Evolutionary conservation across 176 grass and related monocot species (phyloP).

Genomic region (Aegilops sharonensis): DNA sequence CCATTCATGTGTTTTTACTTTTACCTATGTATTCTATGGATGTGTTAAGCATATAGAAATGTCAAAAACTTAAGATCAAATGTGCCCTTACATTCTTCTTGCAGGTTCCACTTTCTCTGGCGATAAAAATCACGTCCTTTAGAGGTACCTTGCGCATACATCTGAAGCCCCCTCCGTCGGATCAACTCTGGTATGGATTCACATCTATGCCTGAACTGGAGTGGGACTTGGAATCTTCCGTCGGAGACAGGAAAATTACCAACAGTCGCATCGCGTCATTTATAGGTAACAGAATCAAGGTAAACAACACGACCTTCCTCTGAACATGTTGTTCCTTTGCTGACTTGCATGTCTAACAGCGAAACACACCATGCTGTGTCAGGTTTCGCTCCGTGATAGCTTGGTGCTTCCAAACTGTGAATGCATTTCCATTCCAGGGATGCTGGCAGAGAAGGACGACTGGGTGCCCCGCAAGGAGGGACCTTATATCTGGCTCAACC

Average conservation of each 20-base stretch:
- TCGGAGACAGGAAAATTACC: slow-evolving; percentile 85
- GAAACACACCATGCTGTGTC: background rate
- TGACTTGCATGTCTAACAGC: slow-evolving; percentile 23
- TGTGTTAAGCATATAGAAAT: background rate
- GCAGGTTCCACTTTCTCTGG: slow-evolving; percentile 89
- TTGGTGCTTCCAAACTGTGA: slow-evolving; percentile 93
- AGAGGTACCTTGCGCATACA: slow-evolving; percentile 73
- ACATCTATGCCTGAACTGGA: slow-evolving; percentile 81
- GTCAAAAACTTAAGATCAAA: background rate
- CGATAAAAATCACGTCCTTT: slow-evolving; percentile 62
- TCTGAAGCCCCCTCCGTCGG: slow-evolving; percentile 83
- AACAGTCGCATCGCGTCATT: slow-evolving; percentile 70
- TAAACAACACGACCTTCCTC: slow-evolving; percentile 26
- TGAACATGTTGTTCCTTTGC: background rate
- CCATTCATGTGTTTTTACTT: slow-evolving; percentile 5
- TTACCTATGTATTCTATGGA: background rate
- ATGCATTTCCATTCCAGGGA: slow-evolving; percentile 70
- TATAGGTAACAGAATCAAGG: slow-evolving; percentile 83
- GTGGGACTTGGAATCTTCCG: slow-evolving; percentile 82
- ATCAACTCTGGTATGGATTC: slow-evolving; percentile 97
- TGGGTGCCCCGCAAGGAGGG: slow-evolving; percentile 73
- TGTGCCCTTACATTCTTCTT: slow-evolving; percentile 1
- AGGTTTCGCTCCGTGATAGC: slow-evolving; percentile 70
- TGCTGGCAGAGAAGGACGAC: slow-evolving; percentile 84
- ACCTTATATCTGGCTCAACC: slow-evolving; percentile 77